These are phyloP conservation scores for Gentiana dahurica DNA, from an alignment of 257 asterid genomes.

Conservation along the genomic window DNA sequence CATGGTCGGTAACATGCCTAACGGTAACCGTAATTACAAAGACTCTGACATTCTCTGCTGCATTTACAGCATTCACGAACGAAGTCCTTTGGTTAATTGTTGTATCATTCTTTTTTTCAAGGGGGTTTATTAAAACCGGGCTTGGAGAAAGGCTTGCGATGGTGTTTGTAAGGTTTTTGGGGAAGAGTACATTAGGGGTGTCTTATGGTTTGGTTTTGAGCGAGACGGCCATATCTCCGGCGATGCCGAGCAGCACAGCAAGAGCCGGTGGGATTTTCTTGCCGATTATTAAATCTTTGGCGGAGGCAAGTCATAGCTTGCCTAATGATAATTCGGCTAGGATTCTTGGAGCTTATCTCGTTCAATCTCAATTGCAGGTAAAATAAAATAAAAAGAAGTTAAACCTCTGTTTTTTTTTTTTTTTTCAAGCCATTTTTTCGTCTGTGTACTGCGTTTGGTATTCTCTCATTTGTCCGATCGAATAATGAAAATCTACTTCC, in stretches of 20 bases:
- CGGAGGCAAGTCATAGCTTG: slow-evolving; percentile 40
- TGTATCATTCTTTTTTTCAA: slow-evolving; percentile 51
- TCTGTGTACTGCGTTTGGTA: no score
- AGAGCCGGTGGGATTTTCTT: slow-evolving; percentile 76
- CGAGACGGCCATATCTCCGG: slow-evolving; percentile 59
- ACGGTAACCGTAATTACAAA: slow-evolving; percentile 41
- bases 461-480: no score
- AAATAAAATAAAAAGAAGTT: background rate
- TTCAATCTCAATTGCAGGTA: slow-evolving; percentile 79
- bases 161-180: slow-evolving; percentile 54
- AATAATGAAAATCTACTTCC: no score
- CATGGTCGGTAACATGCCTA: slow-evolving; percentile 57
- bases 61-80: slow-evolving; percentile 55
- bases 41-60: slow-evolving; percentile 59
- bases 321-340: slow-evolving; percentile 51
- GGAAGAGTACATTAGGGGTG: slow-evolving; percentile 55
- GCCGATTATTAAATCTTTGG: slow-evolving; percentile 67
- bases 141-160: slow-evolving; percentile 73
- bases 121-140: slow-evolving; percentile 71
- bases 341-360: slow-evolving; percentile 59
- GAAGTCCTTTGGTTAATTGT: slow-evolving; percentile 83
- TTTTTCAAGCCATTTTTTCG: background rate
- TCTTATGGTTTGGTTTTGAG: slow-evolving; percentile 64
- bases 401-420: background rate
- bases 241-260: slow-evolving; percentile 71